Evolutionary conservation across 2,329 filamentous ascomycete genomes (phyloP), one percentile per base, ranked within the genome.

Genomic region (Proliferodiscus dingleyae): DNA sequence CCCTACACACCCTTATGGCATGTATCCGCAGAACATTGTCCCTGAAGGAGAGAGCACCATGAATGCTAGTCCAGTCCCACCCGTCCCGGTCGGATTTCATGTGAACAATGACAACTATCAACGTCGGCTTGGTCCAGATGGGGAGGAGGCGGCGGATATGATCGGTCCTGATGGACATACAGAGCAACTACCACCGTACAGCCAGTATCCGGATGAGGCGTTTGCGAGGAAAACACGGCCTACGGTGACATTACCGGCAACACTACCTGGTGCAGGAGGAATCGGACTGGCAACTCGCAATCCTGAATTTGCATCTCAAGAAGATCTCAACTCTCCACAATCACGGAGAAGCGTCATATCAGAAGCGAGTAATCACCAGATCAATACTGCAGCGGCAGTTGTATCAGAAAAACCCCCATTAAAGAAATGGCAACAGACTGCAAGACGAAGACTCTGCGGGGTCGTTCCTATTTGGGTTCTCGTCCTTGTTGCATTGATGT

Each of bases 151-250:
- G n/a, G 88, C 85, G 37, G 89, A 90, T 62, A 80, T 96, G 43
- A 84, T 96, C 41, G 89, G 89, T 1, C 87, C 86, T 0, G 81
- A 95, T 59, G 90, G 90, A 1, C 89, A 96, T 61, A 84, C 86
- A 1, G 91, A 97, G 66, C 88, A 95, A 64, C 71, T 96, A 15
- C 91, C 91, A 10, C 91, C 91, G 1, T 97, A 97, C 62, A 87
- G 88, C 11, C 77, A 89, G 63, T 96, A 94, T 65, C 88, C 90
- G 2, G 87, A 94, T 42, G 85, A 88, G 46, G 71, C 71, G 0
- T 83, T 68, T 66, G 76, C 62, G 61, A 77, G 65, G 72, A 89
- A 77, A 59, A 65, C 68, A 39, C 55, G 64, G 15, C 62, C 64
- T 16, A 54, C 61, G n/a, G 57, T 55, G 40, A 47, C 56, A 34